Percentiles rank a stretch among this genome's conserved stretches.
Conservation (phyloP, 164 flowering plant genomes). For the Pachysandra terminalis region DNA sequence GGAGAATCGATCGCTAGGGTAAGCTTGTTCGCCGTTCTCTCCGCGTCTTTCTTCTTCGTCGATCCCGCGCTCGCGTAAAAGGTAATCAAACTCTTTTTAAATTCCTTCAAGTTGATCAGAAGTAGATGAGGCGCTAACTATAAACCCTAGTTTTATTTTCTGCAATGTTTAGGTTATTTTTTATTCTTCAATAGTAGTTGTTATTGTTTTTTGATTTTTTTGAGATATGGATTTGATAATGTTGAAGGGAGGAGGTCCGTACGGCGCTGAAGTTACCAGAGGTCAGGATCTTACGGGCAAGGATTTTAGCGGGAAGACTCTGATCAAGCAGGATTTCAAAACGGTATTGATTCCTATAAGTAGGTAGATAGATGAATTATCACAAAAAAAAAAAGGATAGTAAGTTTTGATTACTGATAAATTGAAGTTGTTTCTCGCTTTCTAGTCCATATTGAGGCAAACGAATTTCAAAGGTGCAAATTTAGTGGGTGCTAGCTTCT, state of each 20-base stretch:
- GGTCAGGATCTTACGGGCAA: conserved; percentile 91
- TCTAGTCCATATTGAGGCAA: conserved; percentile 85
- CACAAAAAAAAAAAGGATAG: too few species aligned
- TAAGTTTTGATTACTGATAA: too few species aligned
- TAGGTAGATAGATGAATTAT: too few species aligned
- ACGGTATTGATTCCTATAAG: conserved; percentile 47
- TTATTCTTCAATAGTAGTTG: neutral
- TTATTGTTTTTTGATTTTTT: too few species aligned
- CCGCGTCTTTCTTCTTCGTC: conserved; percentile 61
- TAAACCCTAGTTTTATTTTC: neutral
- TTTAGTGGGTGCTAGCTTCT: conserved; percentile 91
- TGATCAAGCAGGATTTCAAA: conserved; percentile 94
- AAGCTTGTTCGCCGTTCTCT: conserved; percentile 52
- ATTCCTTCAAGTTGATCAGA: neutral
- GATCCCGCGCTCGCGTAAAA: conserved; percentile 84
- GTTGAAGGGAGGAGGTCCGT: conserved; percentile 92
- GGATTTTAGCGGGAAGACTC: conserved; percentile 85
- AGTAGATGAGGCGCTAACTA: too few species aligned
- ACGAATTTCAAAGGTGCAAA: conserved; percentile 92
- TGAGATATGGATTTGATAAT: conserved; percentile 16
- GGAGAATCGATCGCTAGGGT: conserved; percentile 42
- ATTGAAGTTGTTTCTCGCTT: conserved; percentile 2
- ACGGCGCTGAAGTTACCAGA: conserved; percentile 87
- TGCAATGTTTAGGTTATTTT: neutral
- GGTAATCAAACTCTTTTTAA: conserved; percentile 32